Evolutionary conservation across 2,329 filamentous ascomycete genomes (phyloP), one percentile per base, ranked within the genome.

Genomic region (Ceratocystis colombiana): DNA sequence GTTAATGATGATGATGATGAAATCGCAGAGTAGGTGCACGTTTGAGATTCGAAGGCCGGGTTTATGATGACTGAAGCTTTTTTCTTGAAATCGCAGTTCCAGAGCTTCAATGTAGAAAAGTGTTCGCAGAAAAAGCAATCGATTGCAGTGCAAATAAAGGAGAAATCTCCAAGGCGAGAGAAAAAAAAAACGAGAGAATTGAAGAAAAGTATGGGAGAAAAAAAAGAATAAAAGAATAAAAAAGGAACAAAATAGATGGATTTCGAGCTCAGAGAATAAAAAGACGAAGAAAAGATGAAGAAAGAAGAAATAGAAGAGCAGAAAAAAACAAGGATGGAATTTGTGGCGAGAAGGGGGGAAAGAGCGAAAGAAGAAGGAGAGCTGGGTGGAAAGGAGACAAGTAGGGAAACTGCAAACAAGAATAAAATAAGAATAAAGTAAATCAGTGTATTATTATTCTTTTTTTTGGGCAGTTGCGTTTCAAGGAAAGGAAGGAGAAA

Each of bases 221-320:
- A 41, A 55, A 41, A n/a, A 4, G 37, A 65, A 59, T 48, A 61
- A 50, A 22, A 62, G 64, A 66, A 46, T 41, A 15, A 64, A 37
- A 37, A 15, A 20, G n/a, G 62, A 64, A 46, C 12, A 6, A 64
- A 37, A n/a, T 17, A 20, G 41, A 30, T 41, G 12, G 8, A 62
- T n/a, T 62, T 46, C 12, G 30, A 62, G 41, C 25, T 25, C 37
- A 62, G 7, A 37, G 10, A 37, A 37, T 8, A 22, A 50, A 50
- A 53, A 53, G 25, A 8, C 48, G 48, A 53, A 53, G 20, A 28
- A 25, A 37, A 53, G 20, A 66, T n/a, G 61, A 48, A 28, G 53
- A 33, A 44, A 61, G 25, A 45, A 45, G 44, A 57, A 61, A 30
- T 37, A 41, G 45, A 22, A 41, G 44, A 33, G 22, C 22, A 57